Base-by-base conservation (phyloP, 345 rosid species). In the Citrus sp. region DNA sequence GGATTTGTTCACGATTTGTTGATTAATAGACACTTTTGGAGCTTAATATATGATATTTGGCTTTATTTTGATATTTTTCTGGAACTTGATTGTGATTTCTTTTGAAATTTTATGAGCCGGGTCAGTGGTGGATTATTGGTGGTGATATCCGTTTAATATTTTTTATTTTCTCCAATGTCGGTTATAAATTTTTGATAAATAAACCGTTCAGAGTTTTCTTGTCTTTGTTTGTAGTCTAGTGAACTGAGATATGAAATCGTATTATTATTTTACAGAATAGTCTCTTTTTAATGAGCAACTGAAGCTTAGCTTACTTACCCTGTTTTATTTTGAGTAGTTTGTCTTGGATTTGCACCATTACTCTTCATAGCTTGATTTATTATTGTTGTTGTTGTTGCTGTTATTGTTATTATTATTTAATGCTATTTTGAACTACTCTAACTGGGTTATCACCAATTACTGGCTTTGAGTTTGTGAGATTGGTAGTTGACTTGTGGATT, bases 361-460 rank as follows among this genome's bases (percentile, higher is more conserved):
- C 27, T 9, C 4, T 6, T 6, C 7, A 0, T 55, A 42, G n/a
- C 69, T 62, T 74, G 56, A 27, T 54, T 18, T 61, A 19, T 2
- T n/a, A 5, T 2, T 24, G 18, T 2, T 34, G 7, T 14, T 4
- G 21, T 51, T 51, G 19, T 1, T 34, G 7, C 37, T 35, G 37
- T 35, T 35, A 35, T 35, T 35, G 37, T 35, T 35, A 35, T 35
- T 35, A 35, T 35, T 35, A 35, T 34, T 32, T 58, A 24, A 70
- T 61, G 73, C 6, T 54, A 9, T 49, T 42, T 79, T 68, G 67
- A 19, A 61, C 77, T 79, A 65, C 14, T 4, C 37, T 40, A 51
- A 68, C 51, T 30, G 67, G 56, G 28, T 61, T 32, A 19, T 67
- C 13, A 6, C 24, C 35, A 59, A 5, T 63, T 61, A 19, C 21